Percentiles rank a stretch among this genome's conserved stretches.
Conservation (phyloP, 1,139 yeast genomes). For the Saccharomyces hybrid region DNA sequence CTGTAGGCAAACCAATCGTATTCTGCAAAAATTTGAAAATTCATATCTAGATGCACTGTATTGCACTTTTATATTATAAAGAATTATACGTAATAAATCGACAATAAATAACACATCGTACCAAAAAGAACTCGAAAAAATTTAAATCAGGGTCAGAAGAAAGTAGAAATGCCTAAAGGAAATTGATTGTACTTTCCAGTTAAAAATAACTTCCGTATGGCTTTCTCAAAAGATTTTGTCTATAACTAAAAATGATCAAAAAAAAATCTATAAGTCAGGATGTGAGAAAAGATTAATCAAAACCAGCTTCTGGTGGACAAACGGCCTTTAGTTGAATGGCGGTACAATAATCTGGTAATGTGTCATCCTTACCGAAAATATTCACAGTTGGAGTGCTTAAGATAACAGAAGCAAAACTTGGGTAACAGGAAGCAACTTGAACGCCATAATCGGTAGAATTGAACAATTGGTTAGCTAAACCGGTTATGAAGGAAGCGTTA, state of each 20-base stretch:
- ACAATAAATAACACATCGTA: too few relatives aligned
- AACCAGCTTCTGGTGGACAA: conserved; percentile 9
- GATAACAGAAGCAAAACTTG: conserved; percentile 8
- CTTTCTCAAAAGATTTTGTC: neutral
- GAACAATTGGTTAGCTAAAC: conserved; percentile 10
- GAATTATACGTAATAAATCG: neutral
- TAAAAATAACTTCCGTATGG: neutral
- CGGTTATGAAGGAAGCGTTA: conserved; percentile 7
- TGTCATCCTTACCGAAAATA: conserved; percentile 9
- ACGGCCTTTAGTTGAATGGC: conserved; percentile 10
- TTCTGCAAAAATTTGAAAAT: neutral
- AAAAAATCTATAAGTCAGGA: neutral
- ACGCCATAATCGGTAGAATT: conserved; percentile 11
- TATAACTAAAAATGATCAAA: neutral
- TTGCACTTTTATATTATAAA: too few relatives aligned
- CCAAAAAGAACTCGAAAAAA: too few relatives aligned
- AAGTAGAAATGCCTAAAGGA: too few relatives aligned
- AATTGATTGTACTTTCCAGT: too few relatives aligned
- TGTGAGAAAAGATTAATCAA: neutral
- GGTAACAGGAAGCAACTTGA: conserved; percentile 11
- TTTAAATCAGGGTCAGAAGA: too few relatives aligned
- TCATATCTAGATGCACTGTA: neutral
- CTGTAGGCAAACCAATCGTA: neutral
- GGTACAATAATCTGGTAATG: conserved; percentile 10
- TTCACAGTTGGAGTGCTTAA: conserved; percentile 12